Evolutionary conservation across 306 rosid species (phyloP), one percentile per base, ranked within the genome.

Genomic region (Lithocarpus polystachyus): DNA sequence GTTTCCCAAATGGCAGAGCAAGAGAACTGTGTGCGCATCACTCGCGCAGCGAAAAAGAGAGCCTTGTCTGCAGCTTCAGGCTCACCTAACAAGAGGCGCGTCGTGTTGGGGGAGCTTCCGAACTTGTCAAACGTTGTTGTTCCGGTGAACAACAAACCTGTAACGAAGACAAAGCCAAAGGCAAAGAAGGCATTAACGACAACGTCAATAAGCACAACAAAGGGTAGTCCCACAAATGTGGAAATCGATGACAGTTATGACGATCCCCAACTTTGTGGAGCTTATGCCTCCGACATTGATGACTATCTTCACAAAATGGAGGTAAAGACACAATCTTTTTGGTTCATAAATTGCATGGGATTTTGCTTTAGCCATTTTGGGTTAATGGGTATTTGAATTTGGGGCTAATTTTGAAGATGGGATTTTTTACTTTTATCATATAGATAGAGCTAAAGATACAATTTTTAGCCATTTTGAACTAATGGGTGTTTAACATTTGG

Each of bases 281-380:
- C 98, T 7, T 92, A 95, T 35, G 89, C 79, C 20, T 85, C 93
- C 7, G 99, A 92, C 54, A 88, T 95, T 56, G 88, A 87, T 70
- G 86, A 84, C 1, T 92, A 95, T 75, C 97, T 92, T 72, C 93
- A 88, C 26, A 35, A n/a, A 2, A 35, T 91, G 76, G 99, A 92
- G 97, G 99, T 95, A 80, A 55, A 51, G 45, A 5, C 12, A 8
- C 45, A 8, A 40, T 40, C 45, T 48, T 48, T 48, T 48, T 11
- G 0, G 45, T 3, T 3, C 53, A 48, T 13, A 2, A 48, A 48
- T 10, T 48, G 53, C 2, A 3, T 12, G 17, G 5, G 53, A 12
- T 12, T 48, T 48, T 48, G 15, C 3, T 48, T 48, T 10, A 48
- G 5, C 53, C 53, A 48, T 12, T 48, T 12, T 12, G 53, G 17